Evolutionary conservation across 345 rosid species (phyloP).

Genomic region (Brassica nigra): DNA sequence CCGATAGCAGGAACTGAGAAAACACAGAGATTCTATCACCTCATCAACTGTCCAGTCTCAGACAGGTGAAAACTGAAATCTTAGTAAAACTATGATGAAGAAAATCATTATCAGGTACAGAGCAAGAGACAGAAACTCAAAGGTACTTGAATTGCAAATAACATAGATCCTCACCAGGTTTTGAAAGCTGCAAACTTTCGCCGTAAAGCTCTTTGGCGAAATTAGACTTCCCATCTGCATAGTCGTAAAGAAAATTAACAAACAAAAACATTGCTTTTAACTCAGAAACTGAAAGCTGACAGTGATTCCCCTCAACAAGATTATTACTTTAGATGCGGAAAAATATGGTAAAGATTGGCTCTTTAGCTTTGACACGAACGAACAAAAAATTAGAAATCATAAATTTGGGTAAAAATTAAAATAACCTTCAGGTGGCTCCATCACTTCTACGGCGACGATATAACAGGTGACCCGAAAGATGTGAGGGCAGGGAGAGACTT

Average conservation of each 20-base stretch:
- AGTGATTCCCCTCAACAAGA: neutral
- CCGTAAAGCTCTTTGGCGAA: constrained; percentile 58
- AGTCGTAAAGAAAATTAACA: neutral
- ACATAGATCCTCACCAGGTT: constrained; percentile 29
- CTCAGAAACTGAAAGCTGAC: neutral
- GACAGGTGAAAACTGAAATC: neutral
- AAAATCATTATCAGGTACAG: neutral
- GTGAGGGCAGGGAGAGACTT: neutral
- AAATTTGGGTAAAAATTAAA: neutral
- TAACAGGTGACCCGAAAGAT: neutral
- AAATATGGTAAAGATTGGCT: too few relatives aligned
- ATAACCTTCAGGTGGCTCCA: neutral
- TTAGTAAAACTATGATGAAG: too few relatives aligned
- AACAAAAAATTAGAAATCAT: neutral
- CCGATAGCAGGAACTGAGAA: neutral
- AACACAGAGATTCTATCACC: neutral
- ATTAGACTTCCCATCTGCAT: constrained; percentile 45
- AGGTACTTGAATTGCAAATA: neutral
- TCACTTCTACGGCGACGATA: neutral
- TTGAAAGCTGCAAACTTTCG: constrained; percentile 48
- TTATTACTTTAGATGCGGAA: neutral
- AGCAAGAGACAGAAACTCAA: neutral
- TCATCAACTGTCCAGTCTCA: neutral
- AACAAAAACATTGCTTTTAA: neutral
- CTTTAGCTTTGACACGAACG: too few relatives aligned